Base-by-base conservation (phyloP, 179 eudicot species). In the Heliamphora pulchella region DNA sequence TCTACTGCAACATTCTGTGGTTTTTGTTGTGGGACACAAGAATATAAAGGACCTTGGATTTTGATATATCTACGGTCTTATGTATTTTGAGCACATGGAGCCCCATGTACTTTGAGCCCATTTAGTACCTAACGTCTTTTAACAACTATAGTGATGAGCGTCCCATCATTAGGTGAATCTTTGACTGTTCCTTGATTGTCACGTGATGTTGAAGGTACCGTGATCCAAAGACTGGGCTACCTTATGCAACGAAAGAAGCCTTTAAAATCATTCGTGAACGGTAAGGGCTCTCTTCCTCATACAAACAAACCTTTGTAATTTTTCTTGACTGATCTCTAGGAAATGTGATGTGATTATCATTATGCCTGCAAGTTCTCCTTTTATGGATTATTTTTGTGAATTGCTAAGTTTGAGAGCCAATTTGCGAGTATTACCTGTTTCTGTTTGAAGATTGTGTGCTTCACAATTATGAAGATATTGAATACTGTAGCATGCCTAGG, bases 221-320 rank as follows among this genome's bases (percentile, higher is more conserved):
- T 76, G 99, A 96, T 87, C 98, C 98, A 47, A 91, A 88, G 86
- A 91, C 97, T 65, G 99, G 98, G 77, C 85, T 91, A 71, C 97
- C 98, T 79, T 96, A 92, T 85, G 98, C 99, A 70, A 96, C 89
- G 39, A 94, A 92, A 83, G 99, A 96, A 87, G 99, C 99, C 65
- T 96, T 96, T 81, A 87, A 82, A 82, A 82, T 87, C 76, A 85
- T 96, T 67, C 94, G 97, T 61, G 86, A 91, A 74, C 86, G 90
- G 98, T 94, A 87, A 81, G 87, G 51, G 79, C 87, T 75, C 66
- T 8, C 46, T 53, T 47, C 48, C 50, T 53, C 39, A 18, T 69
- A 18, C 10, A 9, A 3, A 55, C 0, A 1, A 46, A 46, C 62
- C 7, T 85, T 68, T n/a, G 5, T 22, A 18, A 62, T 50, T 64